Percentiles rank a stretch among this genome's conserved stretches.
Conservation (phyloP, 176 grass and related monocot species). For the Cenchrus fungigraminus region DNA sequence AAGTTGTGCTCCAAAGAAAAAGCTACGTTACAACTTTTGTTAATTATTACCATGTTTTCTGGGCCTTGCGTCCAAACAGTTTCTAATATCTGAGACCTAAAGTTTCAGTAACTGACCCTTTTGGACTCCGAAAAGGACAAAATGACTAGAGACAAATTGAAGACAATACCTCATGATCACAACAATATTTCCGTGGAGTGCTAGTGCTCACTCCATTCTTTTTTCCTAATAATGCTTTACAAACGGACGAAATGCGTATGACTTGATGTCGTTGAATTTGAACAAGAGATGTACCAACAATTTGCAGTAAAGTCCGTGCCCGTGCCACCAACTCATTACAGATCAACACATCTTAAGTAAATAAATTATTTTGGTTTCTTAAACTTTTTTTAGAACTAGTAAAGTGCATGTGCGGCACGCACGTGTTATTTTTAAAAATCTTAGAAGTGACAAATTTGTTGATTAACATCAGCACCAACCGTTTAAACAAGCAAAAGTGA, state of each 20-base stretch:
- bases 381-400: too few species aligned
- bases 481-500: too few species aligned
- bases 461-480: too few species aligned
- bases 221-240: neutral
- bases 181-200: neutral
- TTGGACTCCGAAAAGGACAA: neutral
- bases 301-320: too few species aligned
- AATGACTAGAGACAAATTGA: neutral
- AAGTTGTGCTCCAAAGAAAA: conserved; percentile 11
- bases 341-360: neutral
- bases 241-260: neutral
- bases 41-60: conserved; percentile 38
- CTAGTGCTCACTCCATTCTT: neutral
- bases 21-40: conserved; percentile 26
- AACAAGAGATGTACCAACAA: too few species aligned
- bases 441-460: too few species aligned
- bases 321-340: too few species aligned
- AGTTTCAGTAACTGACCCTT: conserved; percentile 27
- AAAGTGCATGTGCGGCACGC: too few species aligned
- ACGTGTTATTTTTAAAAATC: too few species aligned
- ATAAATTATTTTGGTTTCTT: too few species aligned
- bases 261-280: neutral
- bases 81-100: conserved; percentile 31
- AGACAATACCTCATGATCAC: conserved; percentile 19
- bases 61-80: conserved; percentile 14